phyloP scores from a whole-genome alignment of 2,329 filamentous ascomycete genomes.

The Penicillium sp. region DNA sequence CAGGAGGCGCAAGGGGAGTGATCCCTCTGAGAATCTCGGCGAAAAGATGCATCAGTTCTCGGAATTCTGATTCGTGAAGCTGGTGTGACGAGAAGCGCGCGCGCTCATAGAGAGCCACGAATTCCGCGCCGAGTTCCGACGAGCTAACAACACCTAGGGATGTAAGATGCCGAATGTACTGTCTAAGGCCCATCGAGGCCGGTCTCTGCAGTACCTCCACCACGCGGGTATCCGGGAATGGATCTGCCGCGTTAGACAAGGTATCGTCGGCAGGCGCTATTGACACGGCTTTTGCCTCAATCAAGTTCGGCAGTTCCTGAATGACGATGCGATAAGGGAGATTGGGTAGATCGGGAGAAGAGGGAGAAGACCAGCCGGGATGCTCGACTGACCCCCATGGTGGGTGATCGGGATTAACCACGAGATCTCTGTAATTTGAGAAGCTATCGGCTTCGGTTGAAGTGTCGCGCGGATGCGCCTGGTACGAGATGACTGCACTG shows the following conservation, averaged over 20 bases:
- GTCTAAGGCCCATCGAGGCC: slow-evolving; percentile 70
- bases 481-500: slow-evolving; percentile 80
- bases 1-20: slow-evolving; percentile 60
- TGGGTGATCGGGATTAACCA: slow-evolving; percentile 49
- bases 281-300: slow-evolving; percentile 91
- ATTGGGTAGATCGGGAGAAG: slow-evolving; percentile 71
- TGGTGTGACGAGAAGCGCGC: slow-evolving; percentile 77
- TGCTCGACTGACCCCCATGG: slow-evolving; percentile 86
- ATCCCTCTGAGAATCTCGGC: slow-evolving; percentile 78
- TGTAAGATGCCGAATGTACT: slow-evolving; percentile 74
- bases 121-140: slow-evolving; percentile 55
- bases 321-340: slow-evolving; percentile 83
- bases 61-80: slow-evolving; percentile 71
- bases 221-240: slow-evolving; percentile 64
- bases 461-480: slow-evolving; percentile 68
- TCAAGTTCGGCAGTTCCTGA: slow-evolving; percentile 80
- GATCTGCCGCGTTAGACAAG: slow-evolving; percentile 43
- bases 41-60: slow-evolving; percentile 79
- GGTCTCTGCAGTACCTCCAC: slow-evolving; percentile 72
- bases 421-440: slow-evolving; percentile 34
- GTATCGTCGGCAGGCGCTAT: slow-evolving; percentile 66
- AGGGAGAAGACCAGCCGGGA: slow-evolving; percentile 83
- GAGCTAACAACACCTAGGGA: slow-evolving; percentile 65
- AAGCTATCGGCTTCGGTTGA: slow-evolving; percentile 41
- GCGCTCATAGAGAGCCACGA: slow-evolving; percentile 76